Evolutionary conservation across 2,329 filamentous ascomycete species (phyloP).

Genomic region (Apiospora malaysiana): DNA sequence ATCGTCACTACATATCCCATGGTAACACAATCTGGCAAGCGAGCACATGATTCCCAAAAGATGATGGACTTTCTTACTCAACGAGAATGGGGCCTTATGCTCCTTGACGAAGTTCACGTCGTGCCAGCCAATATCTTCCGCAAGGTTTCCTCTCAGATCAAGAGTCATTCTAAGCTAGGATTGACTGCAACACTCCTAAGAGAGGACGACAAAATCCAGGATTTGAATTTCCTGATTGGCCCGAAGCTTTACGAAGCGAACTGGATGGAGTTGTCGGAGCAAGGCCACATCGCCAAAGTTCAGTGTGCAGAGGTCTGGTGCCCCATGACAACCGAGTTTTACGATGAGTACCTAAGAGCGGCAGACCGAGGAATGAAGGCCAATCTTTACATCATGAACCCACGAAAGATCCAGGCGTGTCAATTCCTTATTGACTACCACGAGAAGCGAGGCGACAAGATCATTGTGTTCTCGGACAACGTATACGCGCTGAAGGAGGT

Average conservation of each 20-base stretch:
- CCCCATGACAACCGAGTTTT: constrained; percentile 98
- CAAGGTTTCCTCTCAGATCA: constrained; percentile 90
- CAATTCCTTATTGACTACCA: constrained; percentile 99
- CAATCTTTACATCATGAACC: constrained; percentile 93
- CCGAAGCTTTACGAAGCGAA: constrained; percentile 98
- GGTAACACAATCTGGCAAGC: constrained; percentile 89
- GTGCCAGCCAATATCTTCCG: constrained; percentile 96
- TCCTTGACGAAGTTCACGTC: constrained; percentile 97
- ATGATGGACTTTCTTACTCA: constrained; percentile 94
- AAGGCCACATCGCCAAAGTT: constrained; percentile 95
- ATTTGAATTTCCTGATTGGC: constrained; percentile 96
- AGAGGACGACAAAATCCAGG: constrained; percentile 98
- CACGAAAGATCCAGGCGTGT: constrained; percentile 93
- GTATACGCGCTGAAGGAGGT: constrained; percentile 91
- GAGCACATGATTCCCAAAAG: constrained; percentile 91
- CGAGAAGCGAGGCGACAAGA: constrained; percentile 92
- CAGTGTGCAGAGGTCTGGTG: constrained; percentile 99
- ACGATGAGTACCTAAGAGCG: constrained; percentile 82
- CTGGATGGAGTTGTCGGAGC: constrained; percentile 98
- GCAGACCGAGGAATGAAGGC: constrained; percentile 42
- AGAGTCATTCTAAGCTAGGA: constrained; percentile 93
- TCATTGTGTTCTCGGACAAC: constrained; percentile 98
- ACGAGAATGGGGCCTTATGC: constrained; percentile 96
- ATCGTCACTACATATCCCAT: constrained; percentile 98
- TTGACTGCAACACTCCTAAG: constrained; percentile 91